Base-by-base conservation (phyloP, 129 eudicot genomes). In the Centrapalus pauciflorus region DNA sequence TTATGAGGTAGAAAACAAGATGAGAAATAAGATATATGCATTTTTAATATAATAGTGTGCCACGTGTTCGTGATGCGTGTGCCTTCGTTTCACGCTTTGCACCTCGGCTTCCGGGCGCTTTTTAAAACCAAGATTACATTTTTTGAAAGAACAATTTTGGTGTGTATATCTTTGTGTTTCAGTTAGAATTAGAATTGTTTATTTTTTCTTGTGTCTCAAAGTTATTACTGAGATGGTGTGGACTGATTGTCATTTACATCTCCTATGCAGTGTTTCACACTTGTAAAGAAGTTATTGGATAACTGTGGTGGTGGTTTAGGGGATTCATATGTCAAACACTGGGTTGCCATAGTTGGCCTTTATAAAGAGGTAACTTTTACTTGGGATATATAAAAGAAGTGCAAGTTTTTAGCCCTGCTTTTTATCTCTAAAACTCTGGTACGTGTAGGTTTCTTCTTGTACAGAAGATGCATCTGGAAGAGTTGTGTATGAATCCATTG, bases 391-490 rank as follows among this genome's bases (percentile, higher is more conserved):
- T 67, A 67, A 13, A 20, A 8, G 50, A 38, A 52, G 20, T 67
- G 34, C 35, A 65, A 54, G 32, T 26, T 40, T 29, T 32, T 30
- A 43, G 41, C 34, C 55, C 27, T 70, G 61, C 24, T 79, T 80
- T 68, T 11, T 61, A 28, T 28, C 9, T 74, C 55, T 55, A 37
- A 33, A 32, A 48, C 55, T 41, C 9, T 34, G 27, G 65, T 66
- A 40, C 51, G 16, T 73, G 40, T 66, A 92, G 98, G 87, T 88
- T 65, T 80, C 82, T 57, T 64, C 70, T 32, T 29, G 72, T 61
- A 60, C 70, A 12, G 92, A 85, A 57, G 92, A 85, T 78, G 75
- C 84, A 56, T 85, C 89, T 37, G 98, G 95, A 71, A 84, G 86
- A 82, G 71, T 86, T 73, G 67, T 82, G 17, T 85, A 70, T 37